Percentiles rank a stretch among this genome's conserved stretches.
Evolutionary conservation across 192 early-diverging fungal genomes (phyloP).

Genomic region (Irineochytrium annulatum): DNA sequence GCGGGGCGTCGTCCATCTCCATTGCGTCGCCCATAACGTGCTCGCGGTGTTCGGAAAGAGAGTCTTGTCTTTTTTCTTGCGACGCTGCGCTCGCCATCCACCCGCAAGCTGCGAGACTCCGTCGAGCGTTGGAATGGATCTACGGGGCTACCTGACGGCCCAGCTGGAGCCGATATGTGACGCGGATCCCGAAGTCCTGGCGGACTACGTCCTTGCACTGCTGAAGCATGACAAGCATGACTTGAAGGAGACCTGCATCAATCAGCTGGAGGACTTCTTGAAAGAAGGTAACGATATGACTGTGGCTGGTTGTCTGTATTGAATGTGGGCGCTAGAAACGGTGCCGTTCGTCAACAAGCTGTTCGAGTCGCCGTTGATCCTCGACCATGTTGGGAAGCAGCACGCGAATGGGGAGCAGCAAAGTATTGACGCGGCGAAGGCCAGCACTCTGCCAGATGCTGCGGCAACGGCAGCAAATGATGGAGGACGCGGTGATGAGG

Average conservation of each 20-base stretch:
- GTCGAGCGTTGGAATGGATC: no score
- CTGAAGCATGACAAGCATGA: constrained; percentile 65
- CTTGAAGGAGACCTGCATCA: constrained; percentile 50
- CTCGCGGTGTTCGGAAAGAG: no score
- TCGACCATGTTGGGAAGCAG: constrained; percentile 35
- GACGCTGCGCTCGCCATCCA: no score
- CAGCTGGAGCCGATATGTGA: constrained; percentile 26
- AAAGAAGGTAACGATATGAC: constrained; percentile 52
- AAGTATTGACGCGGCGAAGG: not conserved
- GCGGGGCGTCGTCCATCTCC: no score
- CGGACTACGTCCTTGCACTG: constrained; percentile 77
- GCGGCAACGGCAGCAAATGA: no score
- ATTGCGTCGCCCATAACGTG: no score
- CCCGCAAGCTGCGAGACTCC: no score
- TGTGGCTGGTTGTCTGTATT: not conserved
- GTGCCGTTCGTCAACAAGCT: constrained; percentile 56
- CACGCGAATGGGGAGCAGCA: no score
- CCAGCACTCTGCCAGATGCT: no score
- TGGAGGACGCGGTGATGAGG: no score
- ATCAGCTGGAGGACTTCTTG: constrained; percentile 76
- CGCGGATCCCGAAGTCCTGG: constrained; percentile 67
- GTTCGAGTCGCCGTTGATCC: constrained; percentile 46
- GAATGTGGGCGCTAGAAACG: constrained; percentile 51
- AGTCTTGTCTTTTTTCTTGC: no score
- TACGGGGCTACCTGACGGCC: not conserved